Conservation (phyloP, 805 yeast genomes). For the Priceomyces haplophilus region DNA sequence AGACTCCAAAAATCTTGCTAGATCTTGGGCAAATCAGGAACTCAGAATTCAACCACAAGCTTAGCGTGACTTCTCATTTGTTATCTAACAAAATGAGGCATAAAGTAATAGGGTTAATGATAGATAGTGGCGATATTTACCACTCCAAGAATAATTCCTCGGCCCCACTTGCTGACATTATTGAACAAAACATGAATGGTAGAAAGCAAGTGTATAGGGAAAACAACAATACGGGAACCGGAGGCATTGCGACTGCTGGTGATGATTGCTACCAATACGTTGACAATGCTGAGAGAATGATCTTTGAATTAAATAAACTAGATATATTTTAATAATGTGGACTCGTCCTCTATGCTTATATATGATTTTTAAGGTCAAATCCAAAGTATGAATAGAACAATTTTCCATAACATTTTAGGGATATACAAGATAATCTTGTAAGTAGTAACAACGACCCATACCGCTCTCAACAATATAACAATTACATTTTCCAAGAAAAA, state of each 20-base stretch:
- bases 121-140: slow-evolving; percentile 41
- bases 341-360: background rate
- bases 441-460: slow-evolving; percentile 56
- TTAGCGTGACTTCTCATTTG: slow-evolving; percentile 11
- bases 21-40: slow-evolving; percentile 26
- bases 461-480: slow-evolving; percentile 47
- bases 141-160: slow-evolving; percentile 10
- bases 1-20: slow-evolving; percentile 23
- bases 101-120: slow-evolving; percentile 33
- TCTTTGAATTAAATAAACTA: slow-evolving; percentile 16
- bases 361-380: background rate
- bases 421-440: slow-evolving; percentile 33
- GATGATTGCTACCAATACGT: slow-evolving; percentile 15
- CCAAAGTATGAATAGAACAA: slow-evolving; percentile 11
- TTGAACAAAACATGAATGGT: slow-evolving; percentile 6
- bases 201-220: slow-evolving; percentile 7
- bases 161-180: background rate
- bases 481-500: slow-evolving; percentile 49
- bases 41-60: slow-evolving; percentile 14
- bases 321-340: slow-evolving; percentile 9
- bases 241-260: background rate
- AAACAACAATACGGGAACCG: slow-evolving; percentile 1
- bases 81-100: slow-evolving; percentile 15
- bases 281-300: slow-evolving; percentile 23
- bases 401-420: slow-evolving; percentile 20